phyloP scores from a whole-genome alignment of 768 basidiomycete species.

The Hygrocybe coccinea region DNA sequence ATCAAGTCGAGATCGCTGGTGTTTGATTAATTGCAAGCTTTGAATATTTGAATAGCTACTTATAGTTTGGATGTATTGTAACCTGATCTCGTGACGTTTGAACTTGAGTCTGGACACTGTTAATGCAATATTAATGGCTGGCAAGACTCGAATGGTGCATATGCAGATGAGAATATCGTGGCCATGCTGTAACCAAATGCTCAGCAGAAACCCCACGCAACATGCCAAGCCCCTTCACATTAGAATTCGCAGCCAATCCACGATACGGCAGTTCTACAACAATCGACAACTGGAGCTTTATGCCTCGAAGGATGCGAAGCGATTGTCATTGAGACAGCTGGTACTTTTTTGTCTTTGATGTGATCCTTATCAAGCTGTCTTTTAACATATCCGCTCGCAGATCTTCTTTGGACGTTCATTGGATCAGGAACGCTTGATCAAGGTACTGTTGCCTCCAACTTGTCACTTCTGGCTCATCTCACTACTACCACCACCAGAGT shows the following conservation, averaged over 20 bases:
- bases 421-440: conserved; percentile 72
- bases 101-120: no score
- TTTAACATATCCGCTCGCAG: conserved; percentile 33
- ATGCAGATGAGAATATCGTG: not conserved
- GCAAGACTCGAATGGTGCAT: no score
- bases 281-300: conserved; percentile 78
- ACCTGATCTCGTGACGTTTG: no score
- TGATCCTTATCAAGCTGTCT: not conserved
- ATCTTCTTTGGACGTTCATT: conserved; percentile 84
- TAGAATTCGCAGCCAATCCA: conserved; percentile 20
- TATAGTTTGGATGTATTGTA: no score
- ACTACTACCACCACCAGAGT: conserved; percentile 49
- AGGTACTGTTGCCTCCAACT: conserved; percentile 37
- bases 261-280: conserved; percentile 68
- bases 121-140: no score
- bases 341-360: conserved; percentile 37
- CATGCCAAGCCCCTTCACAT: not conserved
- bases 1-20: no score
- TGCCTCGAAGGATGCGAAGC: conserved; percentile 66
- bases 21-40: no score
- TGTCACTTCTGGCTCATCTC: not conserved
- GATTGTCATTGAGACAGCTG: conserved; percentile 73
- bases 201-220: not conserved
- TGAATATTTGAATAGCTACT: no score
- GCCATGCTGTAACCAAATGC: not conserved